Evolutionary conservation across 2,329 filamentous ascomycete species (phyloP), one percentile per base, ranked within the genome.

Genomic region (Cryphonectria nitschkei): DNA sequence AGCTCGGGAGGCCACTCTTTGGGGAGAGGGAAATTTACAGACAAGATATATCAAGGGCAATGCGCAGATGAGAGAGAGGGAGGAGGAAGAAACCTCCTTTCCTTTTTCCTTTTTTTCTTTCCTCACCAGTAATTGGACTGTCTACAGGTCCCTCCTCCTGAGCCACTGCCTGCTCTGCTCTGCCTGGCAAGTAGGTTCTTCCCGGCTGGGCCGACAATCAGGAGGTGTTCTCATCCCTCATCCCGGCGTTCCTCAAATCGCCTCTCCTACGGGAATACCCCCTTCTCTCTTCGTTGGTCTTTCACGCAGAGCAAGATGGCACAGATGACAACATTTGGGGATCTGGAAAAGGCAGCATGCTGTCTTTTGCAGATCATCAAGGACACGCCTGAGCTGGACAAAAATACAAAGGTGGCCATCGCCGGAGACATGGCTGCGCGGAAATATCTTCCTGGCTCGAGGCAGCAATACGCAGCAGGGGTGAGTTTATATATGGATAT

Each of bases 331-430:
- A 67, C 66, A 29, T 32, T 73, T 56, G 46, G 41, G 43, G 71
- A 71, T 32, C 60, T 73, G 69, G 71, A 73, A 46, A 67, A 56
- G 66, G 69, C 69, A 56, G 69, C 69, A 37, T 68, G 69, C 39
- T 73, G 71, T 41, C 65, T 73, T 54, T 63, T 73, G 62, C 69
- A 71, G 71, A 68, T 73, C 69, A 73, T 73, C 56, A 73, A 68
- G 69, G 71, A 73, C 56, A 73, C 71, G 19, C 71, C 71, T 2
- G 71, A 72, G n/a, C 69, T 73, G 68, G 65, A n/a, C 19, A 68
- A 60, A 34, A 63, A 43, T 46, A 71, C 66, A n/a, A 73, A 71
- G 32, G 22, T 73, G 62, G 71, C 66, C 29, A 50, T 73, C n/a
- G 63, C 69, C n/a, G 71, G 69, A 46, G 63, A 68, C 46, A 73